Base-by-base conservation (phyloP, 2,329 filamentous ascomycete genomes). In the Epichloe sibirici region DNA sequence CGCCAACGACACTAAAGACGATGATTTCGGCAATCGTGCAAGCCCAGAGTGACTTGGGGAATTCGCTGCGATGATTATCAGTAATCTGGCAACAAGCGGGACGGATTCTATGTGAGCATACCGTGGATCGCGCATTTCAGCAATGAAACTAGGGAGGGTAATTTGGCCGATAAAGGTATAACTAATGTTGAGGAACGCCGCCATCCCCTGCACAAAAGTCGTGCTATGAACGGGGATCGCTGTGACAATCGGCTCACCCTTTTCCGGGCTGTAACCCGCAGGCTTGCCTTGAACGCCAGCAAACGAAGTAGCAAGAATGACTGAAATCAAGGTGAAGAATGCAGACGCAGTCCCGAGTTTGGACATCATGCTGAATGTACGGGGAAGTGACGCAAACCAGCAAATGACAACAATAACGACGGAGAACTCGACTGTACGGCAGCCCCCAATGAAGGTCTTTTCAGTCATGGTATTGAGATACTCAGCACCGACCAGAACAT, bases 121-220 rank as follows among this genome's bases (percentile, higher is more conserved):
- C 71, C 69, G 66, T 2, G 80, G 79, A 31, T 83, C 75, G 53
- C 74, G 86, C 90, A 96, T 96, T 69, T 96, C 90, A 3, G 90
- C 90, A 58, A 96, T 96, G 72, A 96, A 96, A 60, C 86, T 91
- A 0, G 90, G 90, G 13, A 96, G 76, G 0, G 90, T 95, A 61
- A 95, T 95, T 66, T 96, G 90, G 0, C 90, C 90, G 59, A 96
- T 95, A 65, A 96, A 95, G 0, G 90, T 95, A 66, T 95, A 96
- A 69, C 84, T 88, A 64, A 96, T 96, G 69, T 96, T 96, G 66
- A 96, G 77, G 69, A 95, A 95, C 0, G 90, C 90, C 51, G 83
- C 89, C 76, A 95, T 84, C 23, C 84, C 90, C 3, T 77, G 73
- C 3, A 95, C 87, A 59, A 94, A 95, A 0, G 85, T 86, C 0